phyloP scores from a whole-genome alignment of 441 rosid species.

The Brassica hybrid region DNA sequence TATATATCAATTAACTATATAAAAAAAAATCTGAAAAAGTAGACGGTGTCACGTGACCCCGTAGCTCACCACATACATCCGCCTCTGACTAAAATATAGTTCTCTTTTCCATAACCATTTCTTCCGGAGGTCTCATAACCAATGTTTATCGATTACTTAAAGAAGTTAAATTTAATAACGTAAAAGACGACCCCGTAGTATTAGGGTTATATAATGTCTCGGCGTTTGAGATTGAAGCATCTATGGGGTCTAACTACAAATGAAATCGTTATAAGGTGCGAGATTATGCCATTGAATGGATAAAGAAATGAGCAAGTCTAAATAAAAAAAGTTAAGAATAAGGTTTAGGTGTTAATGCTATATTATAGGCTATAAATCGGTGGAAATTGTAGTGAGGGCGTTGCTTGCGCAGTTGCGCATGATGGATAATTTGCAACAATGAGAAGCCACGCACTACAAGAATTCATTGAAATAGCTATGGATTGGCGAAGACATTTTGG shows the following conservation, averaged over 20 bases:
- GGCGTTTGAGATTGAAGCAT: slow-evolving; percentile 23
- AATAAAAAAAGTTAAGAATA: background rate
- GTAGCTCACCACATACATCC: too few species aligned
- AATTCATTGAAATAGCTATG: too few species aligned
- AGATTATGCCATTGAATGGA: slow-evolving; percentile 24
- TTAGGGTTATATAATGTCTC: slow-evolving; percentile 26
- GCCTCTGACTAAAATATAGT: background rate
- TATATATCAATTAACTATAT: too few species aligned
- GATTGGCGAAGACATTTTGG: too few species aligned
- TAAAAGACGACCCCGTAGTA: slow-evolving; percentile 28
- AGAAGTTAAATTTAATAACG: slow-evolving; percentile 17
- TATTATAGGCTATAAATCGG: slow-evolving; percentile 27
- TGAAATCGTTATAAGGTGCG: slow-evolving; percentile 32
- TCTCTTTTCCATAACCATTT: background rate
- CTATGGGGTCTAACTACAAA: slow-evolving; percentile 27
- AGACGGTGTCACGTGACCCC: too few species aligned
- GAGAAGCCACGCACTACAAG: slow-evolving; percentile 14
- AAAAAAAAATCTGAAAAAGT: too few species aligned
- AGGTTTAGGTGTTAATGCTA: slow-evolving; percentile 34
- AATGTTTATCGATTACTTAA: background rate
- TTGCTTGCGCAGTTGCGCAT: slow-evolving; percentile 24
- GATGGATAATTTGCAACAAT: slow-evolving; percentile 33
- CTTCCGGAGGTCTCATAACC: background rate
- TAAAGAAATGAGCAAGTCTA: slow-evolving; percentile 1
- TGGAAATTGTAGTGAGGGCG: slow-evolving; percentile 31